phyloP scores from a whole-genome alignment of 495 filamentous ascomycete genomes.

The Sphaerosporella brunnea region DNA sequence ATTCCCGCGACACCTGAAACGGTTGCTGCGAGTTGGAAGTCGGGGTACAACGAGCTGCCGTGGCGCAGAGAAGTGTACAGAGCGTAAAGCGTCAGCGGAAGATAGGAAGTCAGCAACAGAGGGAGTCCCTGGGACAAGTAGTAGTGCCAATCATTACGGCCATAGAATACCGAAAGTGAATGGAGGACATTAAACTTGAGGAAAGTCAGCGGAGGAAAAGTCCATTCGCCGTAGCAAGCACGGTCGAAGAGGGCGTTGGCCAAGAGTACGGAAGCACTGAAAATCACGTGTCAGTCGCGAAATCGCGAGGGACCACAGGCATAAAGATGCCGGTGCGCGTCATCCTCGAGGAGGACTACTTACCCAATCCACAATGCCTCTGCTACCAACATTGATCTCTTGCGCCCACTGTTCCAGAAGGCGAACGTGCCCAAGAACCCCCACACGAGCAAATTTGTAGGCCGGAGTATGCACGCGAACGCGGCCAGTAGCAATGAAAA shows the following conservation, averaged over 20 bases:
- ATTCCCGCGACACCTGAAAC: conserved; percentile 40
- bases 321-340: too few species aligned
- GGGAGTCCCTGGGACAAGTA: conserved; percentile 82
- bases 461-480: conserved; percentile 68
- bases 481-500: conserved; percentile 58
- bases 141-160: conserved; percentile 80
- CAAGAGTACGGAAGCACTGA: conserved; percentile 13
- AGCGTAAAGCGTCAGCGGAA: conserved; percentile 56
- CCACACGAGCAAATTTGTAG: conserved; percentile 86
- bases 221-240: conserved; percentile 71
- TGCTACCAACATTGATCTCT: conserved; percentile 12
- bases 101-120: conserved; percentile 63
- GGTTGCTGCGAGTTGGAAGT: conserved; percentile 42
- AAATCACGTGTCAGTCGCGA: not conserved
- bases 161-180: conserved; percentile 78
- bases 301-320: too few species aligned
- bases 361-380: conserved; percentile 22
- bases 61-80: conserved; percentile 34
- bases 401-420: conserved; percentile 26
- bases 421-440: conserved; percentile 35
- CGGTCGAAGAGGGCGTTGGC: conserved; percentile 44
- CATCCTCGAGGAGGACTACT: too few species aligned
- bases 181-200: conserved; percentile 83
- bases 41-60: conserved; percentile 5
- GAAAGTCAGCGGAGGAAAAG: conserved; percentile 76